Evolutionary conservation across 495 filamentous ascomycete species (phyloP).

Genomic region (Daldinia bambusicola): DNA sequence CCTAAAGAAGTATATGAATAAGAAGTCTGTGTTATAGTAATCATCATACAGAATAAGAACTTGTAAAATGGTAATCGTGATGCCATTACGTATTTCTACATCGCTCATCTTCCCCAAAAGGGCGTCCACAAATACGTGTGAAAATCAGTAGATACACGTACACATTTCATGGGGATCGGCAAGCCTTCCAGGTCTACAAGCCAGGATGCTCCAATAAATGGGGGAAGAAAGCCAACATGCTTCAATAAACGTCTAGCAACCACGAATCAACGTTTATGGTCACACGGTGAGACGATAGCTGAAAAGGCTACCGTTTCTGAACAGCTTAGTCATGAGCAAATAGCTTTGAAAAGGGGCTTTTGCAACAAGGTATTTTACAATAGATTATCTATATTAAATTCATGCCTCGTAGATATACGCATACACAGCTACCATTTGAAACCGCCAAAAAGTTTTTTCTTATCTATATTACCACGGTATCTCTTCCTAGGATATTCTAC

Average conservation of each 20-base stretch:
- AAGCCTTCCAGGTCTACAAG: slow-evolving; percentile 21
- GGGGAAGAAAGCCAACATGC: slow-evolving; percentile 32
- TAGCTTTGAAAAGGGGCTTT: not conserved
- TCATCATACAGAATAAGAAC: not conserved
- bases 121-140: slow-evolving; percentile 25
- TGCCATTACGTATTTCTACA: not conserved
- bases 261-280: slow-evolving; percentile 29
- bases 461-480: not conserved
- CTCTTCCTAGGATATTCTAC: not conserved
- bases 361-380: not conserved
- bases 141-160: slow-evolving; percentile 30
- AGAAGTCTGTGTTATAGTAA: not conserved
- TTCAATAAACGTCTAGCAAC: slow-evolving; percentile 28
- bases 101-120: slow-evolving; percentile 16
- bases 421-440: not conserved
- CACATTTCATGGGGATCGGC: slow-evolving; percentile 43
- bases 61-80: slow-evolving; percentile 20
- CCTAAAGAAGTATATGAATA: not conserved
- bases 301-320: not conserved
- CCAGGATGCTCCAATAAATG: slow-evolving; percentile 28
- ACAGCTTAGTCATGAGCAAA: not conserved
- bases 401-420: too few species aligned
- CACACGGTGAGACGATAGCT: slow-evolving; percentile 25
- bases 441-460: not conserved
- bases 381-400: not conserved